These are phyloP conservation scores for Holtermanniella nyarrowii DNA, from an alignment of 768 basidiomycete genomes.

Conservation along the genomic window DNA sequence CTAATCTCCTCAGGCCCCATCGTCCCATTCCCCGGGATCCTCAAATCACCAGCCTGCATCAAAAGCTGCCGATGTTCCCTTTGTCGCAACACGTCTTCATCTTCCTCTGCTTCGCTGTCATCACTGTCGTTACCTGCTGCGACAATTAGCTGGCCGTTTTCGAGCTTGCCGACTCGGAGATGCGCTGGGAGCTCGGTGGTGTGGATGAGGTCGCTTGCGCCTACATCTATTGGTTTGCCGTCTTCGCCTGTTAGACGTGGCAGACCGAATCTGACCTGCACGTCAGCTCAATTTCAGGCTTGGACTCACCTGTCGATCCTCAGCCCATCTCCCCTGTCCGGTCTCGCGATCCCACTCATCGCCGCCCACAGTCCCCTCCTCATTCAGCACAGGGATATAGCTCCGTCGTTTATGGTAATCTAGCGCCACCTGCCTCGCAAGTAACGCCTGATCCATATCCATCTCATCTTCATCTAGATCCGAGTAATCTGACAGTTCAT, in stretches of 20 bases:
- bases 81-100: constrained; percentile 6
- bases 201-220: not conserved
- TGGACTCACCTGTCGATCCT: not conserved
- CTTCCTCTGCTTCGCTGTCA: constrained; percentile 6
- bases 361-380: constrained; percentile 29
- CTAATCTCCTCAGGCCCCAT: no score
- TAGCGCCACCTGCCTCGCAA: constrained; percentile 21
- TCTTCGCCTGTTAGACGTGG: not conserved
- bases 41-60: no score
- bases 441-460: constrained; percentile 27
- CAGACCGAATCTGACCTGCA: not conserved
- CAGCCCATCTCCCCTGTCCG: constrained; percentile 31
- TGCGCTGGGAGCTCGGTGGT: not conserved
- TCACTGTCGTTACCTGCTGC: constrained; percentile 24
- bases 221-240: not conserved
- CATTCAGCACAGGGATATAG: constrained; percentile 9
- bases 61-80: no score
- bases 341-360: constrained; percentile 20
- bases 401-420: constrained; percentile 28
- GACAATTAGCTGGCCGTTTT: constrained; percentile 32
- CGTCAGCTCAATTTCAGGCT: not conserved
- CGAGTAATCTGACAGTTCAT: constrained; percentile 11
- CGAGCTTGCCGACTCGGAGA: constrained; percentile 24
- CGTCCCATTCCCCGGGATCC: no score
- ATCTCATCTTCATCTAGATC: constrained; percentile 27